These are phyloP conservation scores for Babesia divergens DNA, from an alignment of 169 alveolate species.

Conservation along the genomic window DNA sequence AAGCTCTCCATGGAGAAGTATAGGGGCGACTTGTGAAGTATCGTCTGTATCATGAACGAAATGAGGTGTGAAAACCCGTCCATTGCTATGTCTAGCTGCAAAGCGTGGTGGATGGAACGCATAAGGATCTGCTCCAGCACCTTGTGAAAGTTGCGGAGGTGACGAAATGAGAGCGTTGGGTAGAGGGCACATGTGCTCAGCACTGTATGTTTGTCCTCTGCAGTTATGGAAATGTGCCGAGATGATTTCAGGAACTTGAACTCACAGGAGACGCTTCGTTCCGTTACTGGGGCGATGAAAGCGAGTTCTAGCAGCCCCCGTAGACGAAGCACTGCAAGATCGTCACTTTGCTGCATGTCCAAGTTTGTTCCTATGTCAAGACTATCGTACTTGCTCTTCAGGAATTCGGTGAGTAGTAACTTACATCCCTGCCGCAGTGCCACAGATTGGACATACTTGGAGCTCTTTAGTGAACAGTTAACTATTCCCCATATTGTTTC, in stretches of 20 bases:
- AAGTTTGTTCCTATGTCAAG: neutral
- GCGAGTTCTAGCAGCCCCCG: slow-evolving; percentile 68
- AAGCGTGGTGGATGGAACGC: slow-evolving; percentile 62
- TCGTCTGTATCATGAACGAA: slow-evolving; percentile 63
- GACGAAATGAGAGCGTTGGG: slow-evolving; percentile 67
- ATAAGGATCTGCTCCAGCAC: slow-evolving; percentile 67
- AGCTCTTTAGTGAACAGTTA: slow-evolving; percentile 42
- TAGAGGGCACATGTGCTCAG: slow-evolving; percentile 61
- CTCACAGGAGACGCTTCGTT: slow-evolving; percentile 31
- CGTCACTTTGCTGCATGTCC: slow-evolving; percentile 27
- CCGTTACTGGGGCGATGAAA: slow-evolving; percentile 63
- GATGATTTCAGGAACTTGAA: slow-evolving; percentile 61
- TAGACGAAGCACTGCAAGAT: slow-evolving; percentile 35
- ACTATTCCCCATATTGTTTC: slow-evolving; percentile 67
- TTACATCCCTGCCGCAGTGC: slow-evolving; percentile 58
- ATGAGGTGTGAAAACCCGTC: slow-evolving; percentile 59
- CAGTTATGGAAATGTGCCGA: slow-evolving; percentile 41
- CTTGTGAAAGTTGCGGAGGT: slow-evolving; percentile 60
- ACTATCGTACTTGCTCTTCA: slow-evolving; percentile 23
- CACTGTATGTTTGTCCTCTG: slow-evolving; percentile 63
- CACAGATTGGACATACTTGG: slow-evolving; percentile 69
- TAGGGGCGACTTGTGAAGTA: slow-evolving; percentile 64
- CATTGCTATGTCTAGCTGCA: slow-evolving; percentile 55
- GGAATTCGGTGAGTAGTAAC: slow-evolving; percentile 50
- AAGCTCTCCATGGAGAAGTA: slow-evolving; percentile 46